Conservation (phyloP, 225 moss, liverwort and hornwort genomes). For the Climacium dendroides region DNA sequence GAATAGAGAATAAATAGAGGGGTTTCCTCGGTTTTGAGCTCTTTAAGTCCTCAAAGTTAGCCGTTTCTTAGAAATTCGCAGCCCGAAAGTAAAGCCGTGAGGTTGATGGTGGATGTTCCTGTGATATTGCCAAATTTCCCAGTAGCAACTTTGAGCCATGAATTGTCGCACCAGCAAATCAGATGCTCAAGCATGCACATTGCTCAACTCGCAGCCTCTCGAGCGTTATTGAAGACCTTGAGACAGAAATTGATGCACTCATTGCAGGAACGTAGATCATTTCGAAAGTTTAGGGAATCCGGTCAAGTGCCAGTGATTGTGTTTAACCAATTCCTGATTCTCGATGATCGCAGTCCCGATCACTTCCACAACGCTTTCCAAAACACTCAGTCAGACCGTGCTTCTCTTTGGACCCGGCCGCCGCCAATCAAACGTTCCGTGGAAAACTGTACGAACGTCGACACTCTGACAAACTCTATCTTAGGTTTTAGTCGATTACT, state of each 20-base stretch:
- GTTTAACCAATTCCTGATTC: neutral
- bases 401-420: neutral
- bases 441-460: neutral
- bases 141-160: neutral
- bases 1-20: neutral
- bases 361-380: neutral
- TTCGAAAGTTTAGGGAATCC: neutral
- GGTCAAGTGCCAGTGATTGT: neutral
- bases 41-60: neutral
- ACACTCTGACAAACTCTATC: neutral
- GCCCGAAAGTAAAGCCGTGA: neutral
- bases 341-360: neutral
- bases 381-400: neutral
- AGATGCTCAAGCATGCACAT: neutral
- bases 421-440: neutral
- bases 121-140: neutral
- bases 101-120: neutral
- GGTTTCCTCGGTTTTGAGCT: neutral
- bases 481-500: constrained; percentile 1
- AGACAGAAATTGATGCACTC: neutral
- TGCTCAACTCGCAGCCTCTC: neutral
- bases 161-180: neutral
- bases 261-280: neutral
- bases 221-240: neutral
- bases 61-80: neutral